Base-by-base conservation (phyloP, 2,329 filamentous ascomycete genomes). In the Aspergillus sp. region DNA sequence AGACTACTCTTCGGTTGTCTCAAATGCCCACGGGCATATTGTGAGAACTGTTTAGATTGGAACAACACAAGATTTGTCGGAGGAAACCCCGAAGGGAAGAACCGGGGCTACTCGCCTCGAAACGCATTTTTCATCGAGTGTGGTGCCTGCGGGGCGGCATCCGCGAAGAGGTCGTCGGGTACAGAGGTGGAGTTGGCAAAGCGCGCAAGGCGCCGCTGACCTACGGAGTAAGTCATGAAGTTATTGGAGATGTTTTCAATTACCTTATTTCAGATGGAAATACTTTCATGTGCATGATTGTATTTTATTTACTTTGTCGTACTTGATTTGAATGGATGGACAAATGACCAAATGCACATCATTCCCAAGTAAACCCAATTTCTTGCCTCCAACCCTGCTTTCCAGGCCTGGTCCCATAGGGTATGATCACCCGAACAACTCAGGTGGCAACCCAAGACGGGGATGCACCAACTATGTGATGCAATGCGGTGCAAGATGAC, bases 21-120 rank as follows among this genome's bases (percentile, higher is more conserved):
- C 8, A 84, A 77, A 75, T 87, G 84, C 60, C 77, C 81, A 27
- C 70, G 71, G 2, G 83, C 79, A 0, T 86, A 77, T 63, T 87
- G 84, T 63, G 84, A 87, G 55, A 81, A 85, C 45, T 87, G 84
- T 63, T 47, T 58, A 0, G 19, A 58, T 48, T 85, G 81, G 71
- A 75, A 81, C 4, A 72, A 73, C 3, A 76, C 78, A 0, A 72
- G 74, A 4, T 76, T 86, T 0, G 66, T 86, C 12, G 83, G 81
- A 9, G 77, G 82, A 2, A 50, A 63, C 9, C 14, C 77, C 2
- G 82, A 85, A 63, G 82, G 81, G 52, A 77, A 84, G 55, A 61
- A 81, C n/a, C 70, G 84, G 1, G 76, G 74, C 1, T 83, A 81
- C 55, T 68, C 66, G 0, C 68, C 73, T 3, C 58, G 65, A 0